These are phyloP conservation scores for Pelargonium cotyledonis DNA, from an alignment of 441 rosid species.

Conservation along the genomic window DNA sequence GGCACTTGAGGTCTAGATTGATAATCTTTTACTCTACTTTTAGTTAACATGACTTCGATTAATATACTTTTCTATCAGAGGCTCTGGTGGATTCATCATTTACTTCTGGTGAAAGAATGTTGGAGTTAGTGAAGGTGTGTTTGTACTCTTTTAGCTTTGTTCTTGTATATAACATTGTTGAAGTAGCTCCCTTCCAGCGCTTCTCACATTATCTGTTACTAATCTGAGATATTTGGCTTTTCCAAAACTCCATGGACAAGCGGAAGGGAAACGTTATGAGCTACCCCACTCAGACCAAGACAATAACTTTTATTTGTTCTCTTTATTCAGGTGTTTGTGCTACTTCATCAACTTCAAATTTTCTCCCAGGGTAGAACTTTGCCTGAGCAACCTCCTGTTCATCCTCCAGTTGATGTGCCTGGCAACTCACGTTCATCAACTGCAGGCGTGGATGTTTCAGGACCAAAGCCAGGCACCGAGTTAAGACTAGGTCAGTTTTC, in stretches of 20 bases:
- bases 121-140: conserved; percentile 84
- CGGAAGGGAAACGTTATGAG: too few species aligned
- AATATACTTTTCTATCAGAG: conserved; percentile 31
- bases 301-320: conserved; percentile 11
- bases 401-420: conserved; percentile 39
- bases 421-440: conserved; percentile 53
- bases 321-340: conserved; percentile 64
- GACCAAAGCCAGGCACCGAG: conserved; percentile 80
- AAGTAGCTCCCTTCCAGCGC: background rate
- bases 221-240: conserved; percentile 3
- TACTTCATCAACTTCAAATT: conserved; percentile 79
- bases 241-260: too few species aligned
- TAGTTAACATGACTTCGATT: background rate
- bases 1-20: conserved; percentile 2
- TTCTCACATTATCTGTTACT: conserved; percentile 13
- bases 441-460: conserved; percentile 61
- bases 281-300: too few species aligned
- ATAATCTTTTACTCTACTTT: background rate
- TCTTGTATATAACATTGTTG: background rate
- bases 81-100: conserved; percentile 60
- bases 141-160: background rate
- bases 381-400: conserved; percentile 70
- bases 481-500: conserved; percentile 56
- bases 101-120: conserved; percentile 69
- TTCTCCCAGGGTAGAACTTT: conserved; percentile 69